Evolutionary conservation across 495 filamentous ascomycete genomes (phyloP).

Genomic region (Hypoxylon intermedium): DNA sequence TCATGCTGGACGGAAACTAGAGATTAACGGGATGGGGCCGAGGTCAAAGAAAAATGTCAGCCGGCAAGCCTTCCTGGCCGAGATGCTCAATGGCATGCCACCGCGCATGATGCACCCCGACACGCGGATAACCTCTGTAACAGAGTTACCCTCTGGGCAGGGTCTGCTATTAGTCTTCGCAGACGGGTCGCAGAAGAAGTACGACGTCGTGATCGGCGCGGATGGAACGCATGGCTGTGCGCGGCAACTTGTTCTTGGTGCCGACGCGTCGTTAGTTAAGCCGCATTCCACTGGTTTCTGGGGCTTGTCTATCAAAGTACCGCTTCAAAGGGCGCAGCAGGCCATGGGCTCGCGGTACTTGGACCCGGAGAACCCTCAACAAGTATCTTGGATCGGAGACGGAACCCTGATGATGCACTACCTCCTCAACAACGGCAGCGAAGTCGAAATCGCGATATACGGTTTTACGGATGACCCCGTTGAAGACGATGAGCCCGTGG

Average conservation of each 20-base stretch:
- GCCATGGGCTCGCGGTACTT: conserved; percentile 34
- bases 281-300: conserved; percentile 36
- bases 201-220: conserved; percentile 39
- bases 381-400: conserved; percentile 34
- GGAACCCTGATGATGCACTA: conserved; percentile 28
- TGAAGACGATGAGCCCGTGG: conserved; percentile 11
- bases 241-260: conserved; percentile 34
- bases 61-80: conserved; percentile 32
- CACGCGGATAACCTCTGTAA: conserved; percentile 32
- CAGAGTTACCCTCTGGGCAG: conserved; percentile 17
- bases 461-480: conserved; percentile 9
- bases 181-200: conserved; percentile 36
- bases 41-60: conserved; percentile 20
- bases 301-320: conserved; percentile 34
- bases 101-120: conserved; percentile 34
- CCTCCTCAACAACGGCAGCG: conserved; percentile 29
- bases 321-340: conserved; percentile 31
- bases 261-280: conserved; percentile 17
- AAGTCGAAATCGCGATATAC: conserved; percentile 33
- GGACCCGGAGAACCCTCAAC: conserved; percentile 29
- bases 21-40: conserved; percentile 2
- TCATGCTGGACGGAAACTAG: conserved; percentile 28
- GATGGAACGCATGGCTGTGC: conserved; percentile 37
- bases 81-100: conserved; percentile 34
- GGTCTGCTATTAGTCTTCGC: conserved; percentile 33